These are phyloP conservation scores for Oldenlandia corymbosa DNA, from an alignment of 257 asterid species.

Conservation along the genomic window DNA sequence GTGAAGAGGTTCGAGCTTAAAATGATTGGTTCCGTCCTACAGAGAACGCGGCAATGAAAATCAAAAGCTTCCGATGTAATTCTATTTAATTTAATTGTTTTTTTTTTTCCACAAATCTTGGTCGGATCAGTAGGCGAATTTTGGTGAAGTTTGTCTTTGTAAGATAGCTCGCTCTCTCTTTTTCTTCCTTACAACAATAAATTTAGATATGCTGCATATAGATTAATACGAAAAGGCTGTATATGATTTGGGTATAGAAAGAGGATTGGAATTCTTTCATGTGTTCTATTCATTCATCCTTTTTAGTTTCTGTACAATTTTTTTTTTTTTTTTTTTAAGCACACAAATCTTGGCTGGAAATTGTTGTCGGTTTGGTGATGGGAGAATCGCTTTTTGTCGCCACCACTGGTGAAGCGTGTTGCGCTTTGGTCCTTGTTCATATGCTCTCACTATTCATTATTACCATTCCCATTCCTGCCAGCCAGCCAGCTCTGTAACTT, in stretches of 20 bases:
- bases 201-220: slow-evolving; percentile 11
- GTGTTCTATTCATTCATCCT: background rate
- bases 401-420: background rate
- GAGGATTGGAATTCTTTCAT: slow-evolving; percentile 16
- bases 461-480: too few relatives aligned
- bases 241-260: slow-evolving; percentile 20
- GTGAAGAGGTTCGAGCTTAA: slow-evolving; percentile 70
- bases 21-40: slow-evolving; percentile 51
- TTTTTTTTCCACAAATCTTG: background rate
- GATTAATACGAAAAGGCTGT: slow-evolving; percentile 8
- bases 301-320: too few relatives aligned
- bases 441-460: background rate
- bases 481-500: too few relatives aligned
- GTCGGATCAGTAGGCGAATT: slow-evolving; percentile 12
- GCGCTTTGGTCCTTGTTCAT: slow-evolving; percentile 2
- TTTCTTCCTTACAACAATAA: background rate
- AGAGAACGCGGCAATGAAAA: slow-evolving; percentile 50
- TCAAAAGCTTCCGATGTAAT: background rate
- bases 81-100: background rate
- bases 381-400: slow-evolving; percentile 8
- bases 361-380: slow-evolving; percentile 4
- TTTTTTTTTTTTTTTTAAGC: too few relatives aligned
- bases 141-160: slow-evolving; percentile 9
- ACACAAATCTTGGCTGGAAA: background rate
- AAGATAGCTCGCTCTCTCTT: slow-evolving; percentile 4